Conservation (phyloP, 768 basidiomycete genomes). For the Trametes cingulata region DNA sequence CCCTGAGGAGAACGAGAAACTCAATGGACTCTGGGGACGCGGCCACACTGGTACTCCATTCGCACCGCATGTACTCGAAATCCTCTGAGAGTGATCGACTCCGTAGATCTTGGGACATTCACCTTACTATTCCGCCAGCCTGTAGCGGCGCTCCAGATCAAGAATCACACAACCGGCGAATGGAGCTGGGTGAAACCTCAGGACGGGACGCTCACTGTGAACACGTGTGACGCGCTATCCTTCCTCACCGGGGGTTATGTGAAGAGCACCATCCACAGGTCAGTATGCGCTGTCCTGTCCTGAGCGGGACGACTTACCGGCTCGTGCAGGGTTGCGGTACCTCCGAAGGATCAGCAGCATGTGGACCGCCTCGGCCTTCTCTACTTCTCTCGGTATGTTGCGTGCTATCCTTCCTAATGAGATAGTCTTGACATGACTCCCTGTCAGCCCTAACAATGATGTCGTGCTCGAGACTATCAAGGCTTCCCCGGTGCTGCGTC, state of each 20-base stretch:
- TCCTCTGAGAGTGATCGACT: neutral
- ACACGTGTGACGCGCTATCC: slow-evolving; percentile 49
- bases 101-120: slow-evolving; percentile 44
- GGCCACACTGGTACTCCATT: slow-evolving; percentile 44
- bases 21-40: slow-evolving; percentile 37
- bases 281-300: neutral
- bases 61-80: neutral
- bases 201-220: slow-evolving; percentile 49
- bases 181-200: slow-evolving; percentile 60
- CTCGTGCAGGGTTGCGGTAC: slow-evolving; percentile 37
- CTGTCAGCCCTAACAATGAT: slow-evolving; percentile 45
- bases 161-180: slow-evolving; percentile 43
- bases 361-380: slow-evolving; percentile 52
- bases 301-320: neutral
- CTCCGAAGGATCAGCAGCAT: slow-evolving; percentile 53
- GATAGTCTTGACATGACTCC: neutral
- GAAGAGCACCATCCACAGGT: slow-evolving; percentile 46
- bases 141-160: slow-evolving; percentile 54
- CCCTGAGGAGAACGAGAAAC: slow-evolving; percentile 40
- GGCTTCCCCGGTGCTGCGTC: slow-evolving; percentile 44
- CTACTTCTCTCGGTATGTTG: slow-evolving; percentile 46
- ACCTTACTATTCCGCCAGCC: slow-evolving; percentile 58
- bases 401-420: too few species aligned
- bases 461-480: slow-evolving; percentile 40
- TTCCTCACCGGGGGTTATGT: slow-evolving; percentile 52